These are phyloP conservation scores for Beauveria sp. DNA, from an alignment of 2,329 filamentous ascomycete species.

Conservation along the genomic window DNA sequence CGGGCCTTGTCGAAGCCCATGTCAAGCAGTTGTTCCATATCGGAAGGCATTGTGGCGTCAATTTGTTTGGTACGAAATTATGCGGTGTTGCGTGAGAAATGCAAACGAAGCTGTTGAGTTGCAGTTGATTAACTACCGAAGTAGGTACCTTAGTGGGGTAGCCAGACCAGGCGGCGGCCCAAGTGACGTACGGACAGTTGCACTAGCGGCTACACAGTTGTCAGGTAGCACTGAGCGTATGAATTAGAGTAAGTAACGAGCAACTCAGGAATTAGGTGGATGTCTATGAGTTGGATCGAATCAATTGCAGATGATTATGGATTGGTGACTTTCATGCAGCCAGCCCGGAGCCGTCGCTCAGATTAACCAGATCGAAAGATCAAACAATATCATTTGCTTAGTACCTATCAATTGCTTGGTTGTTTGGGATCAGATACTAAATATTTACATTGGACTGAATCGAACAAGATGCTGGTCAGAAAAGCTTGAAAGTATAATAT, in stretches of 20 bases:
- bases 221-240: background rate
- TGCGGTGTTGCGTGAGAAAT: background rate
- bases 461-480: too few relatives aligned
- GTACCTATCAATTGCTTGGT: too few relatives aligned
- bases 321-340: background rate
- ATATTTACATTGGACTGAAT: too few relatives aligned
- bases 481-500: too few relatives aligned
- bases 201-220: background rate
- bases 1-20: slow-evolving; percentile 80
- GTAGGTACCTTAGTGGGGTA: background rate
- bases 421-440: too few relatives aligned
- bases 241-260: background rate
- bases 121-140: too few relatives aligned
- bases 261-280: background rate
- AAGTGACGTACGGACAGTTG: slow-evolving; percentile 1
- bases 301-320: background rate
- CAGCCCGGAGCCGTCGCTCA: too few relatives aligned
- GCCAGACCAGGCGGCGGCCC: background rate
- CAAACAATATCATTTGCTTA: too few relatives aligned
- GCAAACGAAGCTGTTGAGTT: background rate
- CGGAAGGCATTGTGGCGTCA: slow-evolving; percentile 36
- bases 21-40: slow-evolving; percentile 54
- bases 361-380: too few relatives aligned
- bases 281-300: background rate
- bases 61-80: background rate